Base-by-base conservation (phyloP, 306 rosid genomes). In the Cicer arietinum region DNA sequence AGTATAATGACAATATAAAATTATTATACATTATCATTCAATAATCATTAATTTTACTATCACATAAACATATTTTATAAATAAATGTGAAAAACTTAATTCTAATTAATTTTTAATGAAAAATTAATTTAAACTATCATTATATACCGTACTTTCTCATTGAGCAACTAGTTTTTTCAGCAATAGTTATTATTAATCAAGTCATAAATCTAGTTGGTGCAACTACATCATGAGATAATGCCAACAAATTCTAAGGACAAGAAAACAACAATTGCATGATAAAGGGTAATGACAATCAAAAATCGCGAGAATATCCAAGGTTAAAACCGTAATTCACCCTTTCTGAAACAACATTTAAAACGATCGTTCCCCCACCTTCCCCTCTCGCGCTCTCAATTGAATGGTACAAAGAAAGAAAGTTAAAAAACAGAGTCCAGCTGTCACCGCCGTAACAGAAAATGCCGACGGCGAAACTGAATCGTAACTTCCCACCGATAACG, bases 401-500 rank as follows among this genome's bases (percentile, higher is more conserved):
- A 25, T 25, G 30, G 3, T 25, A 2, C 30, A 25, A 25, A 25
- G 30, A 25, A 1, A 12, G 45, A 11, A n/a, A 8, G 5, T 25
- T 25, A 25, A 12, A 65, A 11, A 10, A 42, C 22, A 58, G 3
- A 6, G 3, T 5, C 42, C 63, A 63, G 44, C 69, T 42, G 79
- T 81, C 61, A 57, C 71, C 50, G 25, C 72, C 52, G 56, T 41
- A 52, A 50, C 43, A 10, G 13, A 17, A 52, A n/a, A 85, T 88
- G 89, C 57, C 89, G 52, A 30, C 89, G 66, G 14, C 80, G 25
- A 85, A 81, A 65, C 86, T 47, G 22, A 61, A 79, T 63, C 77
- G 83, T 0, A 81, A 30, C 41, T 94, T 90, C 80, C 94, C 89
- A 25, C 41, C 97, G 7, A 85, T 94, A 59, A 46, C 88, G 0